Conservation (phyloP, 768 basidiomycete genomes). For the Naganishia vishniacii region DNA sequence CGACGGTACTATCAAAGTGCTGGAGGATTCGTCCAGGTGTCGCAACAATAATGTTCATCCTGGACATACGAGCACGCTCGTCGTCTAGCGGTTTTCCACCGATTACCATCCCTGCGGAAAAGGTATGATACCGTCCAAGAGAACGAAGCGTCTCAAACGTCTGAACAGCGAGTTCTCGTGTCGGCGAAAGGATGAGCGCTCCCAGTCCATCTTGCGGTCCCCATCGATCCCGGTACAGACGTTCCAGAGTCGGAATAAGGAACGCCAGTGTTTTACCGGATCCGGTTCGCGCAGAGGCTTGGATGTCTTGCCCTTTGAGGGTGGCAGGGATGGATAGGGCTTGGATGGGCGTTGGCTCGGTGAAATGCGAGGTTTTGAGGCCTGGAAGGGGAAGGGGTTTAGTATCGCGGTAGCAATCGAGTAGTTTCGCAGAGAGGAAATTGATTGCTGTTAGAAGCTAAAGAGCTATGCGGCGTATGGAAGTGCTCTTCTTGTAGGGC, state of each 20-base stretch:
- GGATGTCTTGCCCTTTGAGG: slow-evolving; percentile 61
- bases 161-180: slow-evolving; percentile 90
- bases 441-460: too few species aligned
- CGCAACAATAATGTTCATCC: slow-evolving; percentile 98
- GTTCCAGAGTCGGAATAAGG: slow-evolving; percentile 63
- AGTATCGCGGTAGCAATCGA: too few species aligned
- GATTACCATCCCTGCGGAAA: slow-evolving; percentile 91
- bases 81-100: slow-evolving; percentile 94
- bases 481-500: too few species aligned
- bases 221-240: slow-evolving; percentile 63
- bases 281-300: slow-evolving; percentile 66
- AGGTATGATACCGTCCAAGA: slow-evolving; percentile 81
- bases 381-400: slow-evolving; percentile 60
- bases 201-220: slow-evolving; percentile 71
- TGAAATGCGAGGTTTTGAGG: slow-evolving; percentile 77
- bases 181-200: slow-evolving; percentile 87
- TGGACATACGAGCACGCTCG: slow-evolving; percentile 74
- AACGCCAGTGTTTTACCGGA: slow-evolving; percentile 73
- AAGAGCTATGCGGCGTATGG: too few species aligned
- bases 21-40: slow-evolving; percentile 91
- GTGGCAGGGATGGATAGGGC: slow-evolving; percentile 59
- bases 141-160: slow-evolving; percentile 94
- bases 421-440: too few species aligned
- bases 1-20: slow-evolving; percentile 96
- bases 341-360: slow-evolving; percentile 79